Percentiles rank a stretch among this genome's conserved stretches.
Evolutionary conservation across 2,329 filamentous ascomycete species (phyloP).

Genomic region (Ophiosphaerella narmari): DNA sequence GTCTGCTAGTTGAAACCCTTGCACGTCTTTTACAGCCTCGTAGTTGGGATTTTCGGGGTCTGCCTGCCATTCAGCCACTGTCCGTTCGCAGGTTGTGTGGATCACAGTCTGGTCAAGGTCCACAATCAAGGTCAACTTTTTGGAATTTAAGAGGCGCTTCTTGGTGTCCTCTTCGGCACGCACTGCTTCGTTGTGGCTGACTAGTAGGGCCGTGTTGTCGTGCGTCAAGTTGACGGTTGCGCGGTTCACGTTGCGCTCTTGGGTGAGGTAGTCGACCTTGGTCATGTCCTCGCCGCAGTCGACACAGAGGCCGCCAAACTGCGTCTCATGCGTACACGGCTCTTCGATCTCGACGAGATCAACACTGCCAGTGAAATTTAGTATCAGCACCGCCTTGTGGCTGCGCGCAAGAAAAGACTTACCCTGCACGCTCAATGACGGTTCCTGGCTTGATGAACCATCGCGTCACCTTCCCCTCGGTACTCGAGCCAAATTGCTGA

Average conservation of each 20-base stretch:
- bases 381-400: neutral
- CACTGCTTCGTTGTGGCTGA: conserved; percentile 80
- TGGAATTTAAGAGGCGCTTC: conserved; percentile 74
- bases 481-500: conserved; percentile 79
- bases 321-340: conserved; percentile 85
- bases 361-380: conserved; percentile 46
- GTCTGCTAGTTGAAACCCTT: conserved; percentile 85
- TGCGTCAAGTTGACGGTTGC: conserved; percentile 95
- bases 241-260: conserved; percentile 77
- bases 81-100: conserved; percentile 95
- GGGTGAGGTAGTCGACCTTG: conserved; percentile 80
- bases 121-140: conserved; percentile 90
- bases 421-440: conserved; percentile 58
- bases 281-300: conserved; percentile 97
- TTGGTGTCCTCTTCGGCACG: conserved; percentile 86
- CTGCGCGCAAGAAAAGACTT: conserved; percentile 19
- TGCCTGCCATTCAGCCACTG: conserved; percentile 91
- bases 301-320: conserved; percentile 88
- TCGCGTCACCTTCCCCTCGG: conserved; percentile 75
- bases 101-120: conserved; percentile 99
- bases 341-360: conserved; percentile 80
- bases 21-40: conserved; percentile 85
- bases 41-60: conserved; percentile 90
- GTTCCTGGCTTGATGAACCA: conserved; percentile 75
- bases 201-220: conserved; percentile 83